Evolutionary conservation across 2,329 filamentous ascomycete species (phyloP).

Genomic region (Stenocarpella maydis): DNA sequence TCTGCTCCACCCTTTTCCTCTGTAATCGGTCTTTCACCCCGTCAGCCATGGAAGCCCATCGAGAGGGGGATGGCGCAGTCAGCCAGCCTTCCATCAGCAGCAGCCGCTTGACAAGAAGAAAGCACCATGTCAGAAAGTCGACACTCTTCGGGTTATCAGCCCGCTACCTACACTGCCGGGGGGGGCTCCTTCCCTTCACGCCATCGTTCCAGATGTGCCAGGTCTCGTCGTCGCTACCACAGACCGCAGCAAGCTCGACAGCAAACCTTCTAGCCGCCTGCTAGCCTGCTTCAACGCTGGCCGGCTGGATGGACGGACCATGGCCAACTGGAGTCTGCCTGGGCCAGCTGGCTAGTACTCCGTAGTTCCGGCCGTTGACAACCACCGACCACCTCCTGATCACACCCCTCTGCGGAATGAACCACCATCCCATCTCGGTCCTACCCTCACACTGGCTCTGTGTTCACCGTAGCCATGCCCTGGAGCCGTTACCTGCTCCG

Average conservation of each 20-base stretch:
- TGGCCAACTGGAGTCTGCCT: neutral
- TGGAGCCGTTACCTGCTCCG: neutral
- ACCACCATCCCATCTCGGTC: constrained; percentile 16
- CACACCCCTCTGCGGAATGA: constrained; percentile 12
- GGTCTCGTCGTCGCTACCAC: constrained; percentile 16
- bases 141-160: neutral
- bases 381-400: neutral
- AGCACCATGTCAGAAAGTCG: no score
- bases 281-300: constrained; percentile 15
- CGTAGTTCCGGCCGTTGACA: constrained; percentile 16
- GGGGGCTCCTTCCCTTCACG: neutral
- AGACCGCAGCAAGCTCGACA: constrained; percentile 3
- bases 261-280: constrained; percentile 13
- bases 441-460: constrained; percentile 4
- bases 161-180: neutral
- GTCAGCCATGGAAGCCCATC: neutral
- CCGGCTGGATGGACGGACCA: neutral
- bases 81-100: neutral
- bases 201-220: constrained; percentile 10
- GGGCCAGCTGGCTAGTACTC: constrained; percentile 6
- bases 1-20: constrained; percentile 3
- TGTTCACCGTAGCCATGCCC: no score
- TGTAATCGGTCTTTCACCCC: neutral
- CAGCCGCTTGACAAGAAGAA: neutral
- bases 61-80: neutral